Conservation (phyloP, 2,329 filamentous ascomycete species). For the Botrytis deweyae region DNA sequence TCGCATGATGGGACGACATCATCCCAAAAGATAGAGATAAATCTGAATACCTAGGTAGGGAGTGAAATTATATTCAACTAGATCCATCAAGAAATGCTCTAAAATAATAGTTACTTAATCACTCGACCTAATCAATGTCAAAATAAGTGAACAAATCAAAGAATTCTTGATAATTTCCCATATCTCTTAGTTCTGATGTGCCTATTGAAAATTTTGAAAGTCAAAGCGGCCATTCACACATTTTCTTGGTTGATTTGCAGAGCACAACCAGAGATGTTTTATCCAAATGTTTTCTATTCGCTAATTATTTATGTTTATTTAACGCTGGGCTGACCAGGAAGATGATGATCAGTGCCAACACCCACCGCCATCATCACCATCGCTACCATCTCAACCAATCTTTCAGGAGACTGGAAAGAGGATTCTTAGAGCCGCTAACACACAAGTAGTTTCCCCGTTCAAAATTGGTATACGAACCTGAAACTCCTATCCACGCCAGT, state of each 20-base stretch:
- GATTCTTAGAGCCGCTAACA: neutral
- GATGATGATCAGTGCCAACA: neutral
- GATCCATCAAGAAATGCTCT: neutral
- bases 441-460: neutral
- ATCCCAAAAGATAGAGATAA: neutral
- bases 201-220: neutral
- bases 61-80: no score
- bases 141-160: neutral
- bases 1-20: neutral
- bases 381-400: neutral
- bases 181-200: neutral
- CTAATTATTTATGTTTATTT: neutral
- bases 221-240: neutral
- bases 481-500: neutral
- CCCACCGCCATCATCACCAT: neutral
- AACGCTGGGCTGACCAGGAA: neutral
- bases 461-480: constrained; percentile 6
- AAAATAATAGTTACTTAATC: neutral
- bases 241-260: neutral
- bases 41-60: neutral
- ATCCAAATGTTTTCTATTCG: neutral
- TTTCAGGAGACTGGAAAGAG: neutral
- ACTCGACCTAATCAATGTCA: neutral
- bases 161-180: neutral
- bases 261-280: neutral